Conservation (phyloP, 495 filamentous ascomycete species). For the Penicillium salamii region DNA sequence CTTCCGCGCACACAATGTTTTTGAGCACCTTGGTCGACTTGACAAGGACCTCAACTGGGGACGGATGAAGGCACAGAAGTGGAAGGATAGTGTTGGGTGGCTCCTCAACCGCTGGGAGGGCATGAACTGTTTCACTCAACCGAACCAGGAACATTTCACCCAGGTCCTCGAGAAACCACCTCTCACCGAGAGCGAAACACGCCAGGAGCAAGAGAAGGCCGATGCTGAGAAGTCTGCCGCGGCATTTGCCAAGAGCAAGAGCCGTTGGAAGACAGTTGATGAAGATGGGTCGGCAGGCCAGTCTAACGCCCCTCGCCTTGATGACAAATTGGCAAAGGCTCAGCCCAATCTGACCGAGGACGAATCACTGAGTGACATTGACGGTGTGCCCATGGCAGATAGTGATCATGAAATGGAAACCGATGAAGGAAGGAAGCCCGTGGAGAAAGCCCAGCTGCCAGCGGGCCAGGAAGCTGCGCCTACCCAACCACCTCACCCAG, state of each 20-base stretch:
- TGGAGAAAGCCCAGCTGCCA: slow-evolving; percentile 26
- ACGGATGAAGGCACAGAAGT: slow-evolving; percentile 80
- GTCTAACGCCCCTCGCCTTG: slow-evolving; percentile 28
- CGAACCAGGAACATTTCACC: slow-evolving; percentile 70
- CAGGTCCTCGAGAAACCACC: slow-evolving; percentile 73
- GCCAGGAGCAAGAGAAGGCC: slow-evolving; percentile 49
- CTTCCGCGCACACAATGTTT: slow-evolving; percentile 66
- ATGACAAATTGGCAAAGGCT: slow-evolving; percentile 17
- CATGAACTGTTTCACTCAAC: slow-evolving; percentile 81
- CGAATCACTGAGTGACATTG: slow-evolving; percentile 42
- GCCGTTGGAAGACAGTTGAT: slow-evolving; percentile 72
- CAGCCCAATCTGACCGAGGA: slow-evolving; percentile 26
- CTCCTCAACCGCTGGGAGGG: slow-evolving; percentile 83
- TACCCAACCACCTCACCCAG: slow-evolving; percentile 9
- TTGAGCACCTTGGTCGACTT: slow-evolving; percentile 76
- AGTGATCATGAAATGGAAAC: slow-evolving; percentile 44
- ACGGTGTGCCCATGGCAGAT: slow-evolving; percentile 56
- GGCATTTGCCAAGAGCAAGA: slow-evolving; percentile 48
- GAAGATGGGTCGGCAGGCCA: slow-evolving; percentile 45
- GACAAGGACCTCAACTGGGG: slow-evolving; percentile 80
- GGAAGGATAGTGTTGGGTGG: slow-evolving; percentile 73
- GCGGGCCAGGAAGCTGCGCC: slow-evolving; percentile 1
- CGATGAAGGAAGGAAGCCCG: slow-evolving; percentile 32
- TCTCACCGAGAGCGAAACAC: slow-evolving; percentile 47
- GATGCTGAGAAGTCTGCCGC: slow-evolving; percentile 37